Conservation (phyloP, 352 stramenopile species). For the Peronospora destructor region DNA sequence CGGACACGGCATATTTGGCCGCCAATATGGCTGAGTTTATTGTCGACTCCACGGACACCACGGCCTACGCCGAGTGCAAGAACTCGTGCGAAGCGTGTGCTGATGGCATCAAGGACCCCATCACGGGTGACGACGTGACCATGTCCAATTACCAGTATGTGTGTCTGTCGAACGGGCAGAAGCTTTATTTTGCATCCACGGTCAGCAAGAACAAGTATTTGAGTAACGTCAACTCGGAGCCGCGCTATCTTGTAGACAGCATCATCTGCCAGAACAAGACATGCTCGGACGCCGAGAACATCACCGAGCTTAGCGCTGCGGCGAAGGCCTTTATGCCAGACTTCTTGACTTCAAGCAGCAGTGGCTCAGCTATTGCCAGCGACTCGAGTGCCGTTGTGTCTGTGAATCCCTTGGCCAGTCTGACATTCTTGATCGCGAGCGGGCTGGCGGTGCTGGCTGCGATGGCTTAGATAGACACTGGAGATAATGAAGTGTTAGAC, state of each 20-base stretch:
- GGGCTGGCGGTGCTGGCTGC: constrained; percentile 12
- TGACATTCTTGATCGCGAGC: constrained; percentile 13
- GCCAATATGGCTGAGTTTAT: constrained; percentile 57
- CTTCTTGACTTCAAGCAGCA: constrained; percentile 16
- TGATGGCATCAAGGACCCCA: constrained; percentile 46
- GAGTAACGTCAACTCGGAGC: constrained; percentile 44
- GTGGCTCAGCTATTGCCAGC: constrained; percentile 15
- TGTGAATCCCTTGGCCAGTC: constrained; percentile 8
- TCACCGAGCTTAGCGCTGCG: constrained; percentile 44
- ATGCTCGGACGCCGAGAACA: constrained; percentile 52
- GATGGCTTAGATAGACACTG: constrained; percentile 11
- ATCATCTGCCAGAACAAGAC: constrained; percentile 47
- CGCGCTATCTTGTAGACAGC: constrained; percentile 47
- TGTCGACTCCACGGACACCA: constrained; percentile 30
- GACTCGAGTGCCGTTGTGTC: constrained; percentile 23
- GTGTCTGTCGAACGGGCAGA: constrained; percentile 69
- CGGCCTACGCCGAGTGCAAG: constrained; percentile 27
- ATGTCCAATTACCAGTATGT: constrained; percentile 61
- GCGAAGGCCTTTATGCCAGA: constrained; percentile 30
- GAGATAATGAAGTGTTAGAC: not conserved
- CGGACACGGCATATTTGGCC: constrained; percentile 61
- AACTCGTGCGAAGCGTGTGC: constrained; percentile 41
- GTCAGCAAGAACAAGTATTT: constrained; percentile 55
- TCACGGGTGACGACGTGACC: constrained; percentile 50
- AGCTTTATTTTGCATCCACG: constrained; percentile 75